Evolutionary conservation across 495 filamentous ascomycete species (phyloP).

Genomic region (Aspergillus heteromorphus): DNA sequence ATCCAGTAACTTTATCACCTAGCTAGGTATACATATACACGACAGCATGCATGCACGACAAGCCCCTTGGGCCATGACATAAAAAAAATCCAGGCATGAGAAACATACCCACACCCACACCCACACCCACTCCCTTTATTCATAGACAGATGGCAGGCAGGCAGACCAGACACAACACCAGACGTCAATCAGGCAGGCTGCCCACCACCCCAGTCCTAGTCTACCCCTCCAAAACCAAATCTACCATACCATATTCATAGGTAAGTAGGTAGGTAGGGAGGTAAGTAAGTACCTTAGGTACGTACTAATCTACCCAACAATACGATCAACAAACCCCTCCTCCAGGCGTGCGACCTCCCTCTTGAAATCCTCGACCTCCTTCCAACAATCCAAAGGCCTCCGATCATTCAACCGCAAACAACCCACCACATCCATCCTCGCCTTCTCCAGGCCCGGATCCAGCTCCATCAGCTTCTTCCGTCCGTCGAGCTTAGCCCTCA

Average conservation of each 20-base stretch:
- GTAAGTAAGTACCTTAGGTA: too few species aligned
- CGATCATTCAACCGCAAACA: slow-evolving; percentile 84
- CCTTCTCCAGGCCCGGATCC: slow-evolving; percentile 63
- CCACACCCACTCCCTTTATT: background rate
- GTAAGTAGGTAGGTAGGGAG: too few species aligned
- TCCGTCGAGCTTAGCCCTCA: slow-evolving; percentile 68
- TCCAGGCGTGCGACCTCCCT: slow-evolving; percentile 79
- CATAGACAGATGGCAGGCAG: background rate
- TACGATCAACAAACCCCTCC: slow-evolving; percentile 78
- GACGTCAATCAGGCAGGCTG: too few species aligned
- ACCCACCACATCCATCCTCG: slow-evolving; percentile 68
- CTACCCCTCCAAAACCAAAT: background rate
- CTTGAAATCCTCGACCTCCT: slow-evolving; percentile 88
- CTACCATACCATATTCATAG: too few species aligned
- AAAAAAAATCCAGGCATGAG: slow-evolving; percentile 1
- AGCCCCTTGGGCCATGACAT: background rate
- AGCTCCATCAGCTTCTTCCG: slow-evolving; percentile 64
- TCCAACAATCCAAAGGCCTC: slow-evolving; percentile 90
- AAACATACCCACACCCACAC: background rate
- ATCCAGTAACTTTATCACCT: background rate
- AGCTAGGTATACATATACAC: slow-evolving; percentile 18
- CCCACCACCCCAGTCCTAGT: too few species aligned
- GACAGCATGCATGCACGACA: background rate
- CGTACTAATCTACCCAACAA: slow-evolving; percentile 53
- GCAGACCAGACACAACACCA: too few species aligned